Conservation (phyloP, 345 rosid genomes). For the Cardamine chenopodiifolia region DNA sequence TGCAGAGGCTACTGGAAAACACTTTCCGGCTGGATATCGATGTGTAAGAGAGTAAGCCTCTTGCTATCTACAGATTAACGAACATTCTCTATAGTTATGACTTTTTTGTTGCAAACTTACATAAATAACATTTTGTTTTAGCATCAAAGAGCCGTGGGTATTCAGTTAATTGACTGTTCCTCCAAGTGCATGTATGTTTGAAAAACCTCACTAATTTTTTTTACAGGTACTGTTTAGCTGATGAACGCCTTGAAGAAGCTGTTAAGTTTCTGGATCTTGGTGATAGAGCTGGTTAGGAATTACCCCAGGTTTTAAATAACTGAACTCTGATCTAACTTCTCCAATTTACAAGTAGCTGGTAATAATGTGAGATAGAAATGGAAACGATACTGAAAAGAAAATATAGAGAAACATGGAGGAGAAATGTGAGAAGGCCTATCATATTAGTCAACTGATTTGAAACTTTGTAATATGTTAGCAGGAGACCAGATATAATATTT, state of each 20-base stretch:
- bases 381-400: background rate
- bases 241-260: conserved; percentile 80
- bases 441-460: background rate
- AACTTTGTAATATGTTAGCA: background rate
- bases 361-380: background rate
- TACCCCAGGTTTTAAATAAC: conserved; percentile 67
- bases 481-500: background rate
- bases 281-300: conserved; percentile 86
- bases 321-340: background rate
- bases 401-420: background rate
- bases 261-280: conserved; percentile 85
- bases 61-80: conserved; percentile 18
- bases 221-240: conserved; percentile 88
- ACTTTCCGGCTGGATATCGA: conserved; percentile 87
- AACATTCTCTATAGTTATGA: background rate
- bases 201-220: background rate
- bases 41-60: conserved; percentile 82
- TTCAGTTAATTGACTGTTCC: background rate
- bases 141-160: background rate
- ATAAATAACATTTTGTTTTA: background rate
- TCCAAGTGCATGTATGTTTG: conserved; percentile 10
- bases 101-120: background rate
- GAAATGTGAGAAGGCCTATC: background rate
- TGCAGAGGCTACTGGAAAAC: conserved; percentile 91
- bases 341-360: background rate